These are phyloP conservation scores for Elasticomyces elasticus DNA, from an alignment of 495 filamentous ascomycete species.

Conservation along the genomic window DNA sequence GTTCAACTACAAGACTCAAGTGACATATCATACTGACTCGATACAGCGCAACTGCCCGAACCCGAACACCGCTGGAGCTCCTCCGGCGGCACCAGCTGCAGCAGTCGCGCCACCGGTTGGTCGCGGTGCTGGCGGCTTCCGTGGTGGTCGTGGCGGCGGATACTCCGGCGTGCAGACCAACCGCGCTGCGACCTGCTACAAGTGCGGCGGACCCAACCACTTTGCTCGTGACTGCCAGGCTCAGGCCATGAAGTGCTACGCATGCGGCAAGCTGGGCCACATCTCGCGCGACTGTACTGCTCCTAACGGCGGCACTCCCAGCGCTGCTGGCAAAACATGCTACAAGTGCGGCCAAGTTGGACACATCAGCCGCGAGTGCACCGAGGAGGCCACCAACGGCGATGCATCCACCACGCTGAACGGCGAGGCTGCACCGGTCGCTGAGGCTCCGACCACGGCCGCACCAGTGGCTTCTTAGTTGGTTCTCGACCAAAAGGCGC, in stretches of 20 bases:
- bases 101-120: conserved; percentile 41
- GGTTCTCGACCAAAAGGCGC: neutral
- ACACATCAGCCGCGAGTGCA: conserved; percentile 93
- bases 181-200: conserved; percentile 93
- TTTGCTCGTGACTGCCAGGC: conserved; percentile 98
- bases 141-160: conserved; percentile 60
- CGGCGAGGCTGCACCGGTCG: conserved; percentile 27
- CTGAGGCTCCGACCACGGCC: conserved; percentile 16
- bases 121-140: conserved; percentile 51
- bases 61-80: conserved; percentile 44
- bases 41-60: conserved; percentile 73
- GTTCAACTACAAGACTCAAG: conserved; percentile 18
- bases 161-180: conserved; percentile 52
- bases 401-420: conserved; percentile 27
- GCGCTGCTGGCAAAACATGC: conserved; percentile 94
- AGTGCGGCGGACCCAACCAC: conserved; percentile 98
- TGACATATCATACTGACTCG: neutral
- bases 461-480: conserved; percentile 44
- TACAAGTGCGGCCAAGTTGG: conserved; percentile 93
- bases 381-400: conserved; percentile 48
- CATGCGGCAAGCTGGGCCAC: conserved; percentile 96
- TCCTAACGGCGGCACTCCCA: conserved; percentile 90
- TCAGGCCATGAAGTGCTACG: conserved; percentile 99
- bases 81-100: conserved; percentile 36
- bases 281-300: conserved; percentile 97